A percentile compares a stretch with the other conserved stretches of the same genome.
These are phyloP conservation scores for Alternaria arborescens DNA, from an alignment of 2,329 filamentous ascomycete species.

Conservation along the genomic window DNA sequence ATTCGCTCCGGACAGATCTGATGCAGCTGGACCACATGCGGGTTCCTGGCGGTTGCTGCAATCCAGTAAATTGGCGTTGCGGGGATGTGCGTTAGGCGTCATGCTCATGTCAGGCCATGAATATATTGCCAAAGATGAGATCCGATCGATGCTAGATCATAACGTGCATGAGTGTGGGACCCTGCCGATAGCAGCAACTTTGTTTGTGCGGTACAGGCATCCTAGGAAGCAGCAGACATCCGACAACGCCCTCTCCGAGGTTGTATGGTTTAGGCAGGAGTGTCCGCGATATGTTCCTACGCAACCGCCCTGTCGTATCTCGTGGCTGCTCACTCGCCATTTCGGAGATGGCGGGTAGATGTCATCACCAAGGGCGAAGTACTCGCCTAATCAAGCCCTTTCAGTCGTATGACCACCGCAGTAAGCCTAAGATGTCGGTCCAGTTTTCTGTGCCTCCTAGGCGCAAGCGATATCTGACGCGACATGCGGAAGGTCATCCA, in stretches of 20 bases:
- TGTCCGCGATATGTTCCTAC: not conserved
- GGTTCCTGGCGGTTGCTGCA: constrained; percentile 20
- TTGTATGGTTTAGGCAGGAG: not conserved
- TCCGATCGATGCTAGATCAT: constrained; percentile 24
- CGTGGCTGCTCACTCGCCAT: constrained; percentile 1
- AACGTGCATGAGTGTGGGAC: constrained; percentile 6
- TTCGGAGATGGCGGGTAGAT: not conserved
- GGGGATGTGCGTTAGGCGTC: constrained; percentile 6
- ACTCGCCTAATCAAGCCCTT: not conserved
- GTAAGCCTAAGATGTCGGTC: not conserved
- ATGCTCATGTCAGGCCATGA: constrained; percentile 17
- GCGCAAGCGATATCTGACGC: constrained; percentile 10
- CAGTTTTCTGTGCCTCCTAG: not conserved
- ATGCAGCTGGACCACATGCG: constrained; percentile 17
- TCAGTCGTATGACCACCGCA: constrained; percentile 2
- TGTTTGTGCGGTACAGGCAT: constrained; percentile 2
- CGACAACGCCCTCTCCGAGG: constrained; percentile 2
- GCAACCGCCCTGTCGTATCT: not conserved
- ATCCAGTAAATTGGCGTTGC: constrained; percentile 17
- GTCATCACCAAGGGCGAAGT: not conserved
- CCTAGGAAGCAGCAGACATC: not conserved
- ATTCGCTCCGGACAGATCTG: constrained; percentile 9
- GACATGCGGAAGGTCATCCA: constrained; percentile 6
- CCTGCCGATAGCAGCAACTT: not conserved
- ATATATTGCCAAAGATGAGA: constrained; percentile 21